phyloP scores from a whole-genome alignment of 2,329 filamentous ascomycete genomes.

The Didymellaceae sp. region DNA sequence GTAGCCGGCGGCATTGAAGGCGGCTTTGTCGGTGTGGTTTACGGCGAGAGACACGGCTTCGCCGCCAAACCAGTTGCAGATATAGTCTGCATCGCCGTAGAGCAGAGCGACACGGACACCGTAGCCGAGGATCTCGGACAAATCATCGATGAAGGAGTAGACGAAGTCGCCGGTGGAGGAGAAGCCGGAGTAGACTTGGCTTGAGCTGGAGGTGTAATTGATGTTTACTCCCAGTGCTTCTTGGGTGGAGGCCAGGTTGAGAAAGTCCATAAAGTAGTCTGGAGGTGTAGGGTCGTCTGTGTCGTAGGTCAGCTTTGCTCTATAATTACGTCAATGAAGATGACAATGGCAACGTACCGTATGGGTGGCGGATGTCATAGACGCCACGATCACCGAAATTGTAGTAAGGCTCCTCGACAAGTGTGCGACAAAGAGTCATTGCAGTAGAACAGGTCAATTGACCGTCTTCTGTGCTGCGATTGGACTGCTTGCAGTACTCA shows the following conservation, averaged over 20 bases:
- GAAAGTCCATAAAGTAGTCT: slow-evolving; percentile 58
- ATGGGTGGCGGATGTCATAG: slow-evolving; percentile 61
- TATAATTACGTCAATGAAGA: background rate
- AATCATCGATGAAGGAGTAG: slow-evolving; percentile 54
- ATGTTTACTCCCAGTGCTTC: slow-evolving; percentile 58
- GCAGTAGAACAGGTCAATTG: slow-evolving; percentile 47
- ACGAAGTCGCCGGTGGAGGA: slow-evolving; percentile 54
- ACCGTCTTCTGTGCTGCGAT: slow-evolving; percentile 33
- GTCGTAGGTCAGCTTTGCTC: background rate
- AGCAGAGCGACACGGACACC: slow-evolving; percentile 63
- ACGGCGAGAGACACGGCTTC: slow-evolving; percentile 71
- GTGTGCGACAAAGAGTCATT: slow-evolving; percentile 51
- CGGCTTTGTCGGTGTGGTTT: slow-evolving; percentile 55
- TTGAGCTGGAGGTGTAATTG: slow-evolving; percentile 58
- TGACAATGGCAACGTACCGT: slow-evolving; percentile 14
- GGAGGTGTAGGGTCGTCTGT: slow-evolving; percentile 61
- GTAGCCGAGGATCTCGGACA: slow-evolving; percentile 59
- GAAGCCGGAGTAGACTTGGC: slow-evolving; percentile 55
- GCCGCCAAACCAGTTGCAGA: slow-evolving; percentile 73
- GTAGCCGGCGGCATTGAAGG: slow-evolving; percentile 73
- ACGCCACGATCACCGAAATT: slow-evolving; percentile 54
- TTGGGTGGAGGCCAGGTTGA: slow-evolving; percentile 61
- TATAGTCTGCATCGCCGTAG: slow-evolving; percentile 66
- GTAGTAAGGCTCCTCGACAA: slow-evolving; percentile 55
- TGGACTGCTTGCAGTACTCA: slow-evolving; percentile 50